A percentile compares a stretch with the other conserved stretches of the same genome.
These are phyloP conservation scores for Phytophthora cajani DNA, from an alignment of 352 stramenopile genomes.

Conservation along the genomic window DNA sequence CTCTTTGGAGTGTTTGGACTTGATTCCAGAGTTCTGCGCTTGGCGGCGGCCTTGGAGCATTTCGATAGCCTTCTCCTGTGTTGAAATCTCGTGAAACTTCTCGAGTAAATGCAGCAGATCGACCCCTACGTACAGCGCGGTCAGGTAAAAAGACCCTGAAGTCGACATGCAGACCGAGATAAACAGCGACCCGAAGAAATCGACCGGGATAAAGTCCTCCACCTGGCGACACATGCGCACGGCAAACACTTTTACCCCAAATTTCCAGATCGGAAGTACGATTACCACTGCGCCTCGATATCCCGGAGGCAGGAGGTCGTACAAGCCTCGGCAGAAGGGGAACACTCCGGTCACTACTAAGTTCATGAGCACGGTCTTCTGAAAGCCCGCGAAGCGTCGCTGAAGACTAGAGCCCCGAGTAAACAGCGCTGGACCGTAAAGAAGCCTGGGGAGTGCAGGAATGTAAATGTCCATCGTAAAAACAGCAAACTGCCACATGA, in stretches of 20 bases:
- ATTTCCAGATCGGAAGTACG: conserved; percentile 12
- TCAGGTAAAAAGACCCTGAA: conserved; percentile 4
- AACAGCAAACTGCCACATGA: neutral
- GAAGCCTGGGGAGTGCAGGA: neutral
- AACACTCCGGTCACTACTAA: conserved; percentile 6
- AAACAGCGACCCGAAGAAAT: conserved; percentile 28
- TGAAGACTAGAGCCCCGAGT: neutral
- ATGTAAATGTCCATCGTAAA: neutral
- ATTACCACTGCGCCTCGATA: conserved; percentile 8
- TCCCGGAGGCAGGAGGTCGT: neutral
- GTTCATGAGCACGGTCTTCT: neutral
- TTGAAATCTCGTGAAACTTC: conserved; percentile 8
- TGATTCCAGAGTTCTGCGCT: neutral
- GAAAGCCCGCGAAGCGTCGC: neutral
- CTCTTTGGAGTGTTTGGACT: neutral
- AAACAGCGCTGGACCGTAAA: conserved; percentile 1
- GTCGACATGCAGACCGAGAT: conserved; percentile 25
- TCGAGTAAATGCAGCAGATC: conserved; percentile 1
- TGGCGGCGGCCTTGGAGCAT: neutral
- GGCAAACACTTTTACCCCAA: conserved; percentile 5
- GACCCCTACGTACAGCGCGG: conserved; percentile 1
- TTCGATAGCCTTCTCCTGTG: neutral
- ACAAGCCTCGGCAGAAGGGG: conserved; percentile 9
- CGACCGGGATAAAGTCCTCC: conserved; percentile 23
- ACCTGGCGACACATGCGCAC: neutral